Base-by-base conservation (phyloP, 306 rosid genomes). In the Acacia melanoxylon region DNA sequence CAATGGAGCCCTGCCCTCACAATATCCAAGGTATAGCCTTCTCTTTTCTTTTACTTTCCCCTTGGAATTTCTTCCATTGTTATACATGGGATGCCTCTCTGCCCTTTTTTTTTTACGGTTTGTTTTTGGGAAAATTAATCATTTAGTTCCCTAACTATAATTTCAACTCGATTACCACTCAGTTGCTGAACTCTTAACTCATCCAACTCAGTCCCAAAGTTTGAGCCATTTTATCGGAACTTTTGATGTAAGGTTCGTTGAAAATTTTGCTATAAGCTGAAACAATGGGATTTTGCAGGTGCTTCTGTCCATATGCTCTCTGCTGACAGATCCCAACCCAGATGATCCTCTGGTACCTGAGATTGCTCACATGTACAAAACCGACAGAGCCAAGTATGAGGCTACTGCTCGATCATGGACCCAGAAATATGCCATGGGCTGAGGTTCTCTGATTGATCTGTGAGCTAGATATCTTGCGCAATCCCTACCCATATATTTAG, bases 321-420 rank as follows among this genome's bases (percentile, higher is more conserved):
- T 89, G 85, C 83, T 89, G 80, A 89, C 92, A 11, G 92, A 89
- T 85, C 92, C 92, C 72, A 89, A 89, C 83, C 92, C 92, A 13
- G 92, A 89, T 76, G 92, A 89, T 81, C 92, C 92, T 81, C 76
- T 89, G 40, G 92, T 89, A 49, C 92, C 92, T n/a, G 92, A 89
- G 86, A 89, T 87, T 44, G 92, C 92, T 76, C 90, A 89, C 80
- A 86, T 83, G 89, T 89, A 89, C 77, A 89, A 89, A 82, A 83
- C 89, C 1, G 92, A 89, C 78, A 80, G 83, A 72, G 89, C 78
- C 13, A 89, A 87, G 86, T 89, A 89, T 6, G 92, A 89, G 79
- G 52, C 90, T 4, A 89, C 90, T 33, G 92, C 90, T 40, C 89
- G 90, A 15, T 89, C 90, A 76, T 89, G 92, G 92, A 89, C 89